These are phyloP conservation scores for Capsicum baccatum DNA, from an alignment of 257 asterid species.

Conservation along the genomic window DNA sequence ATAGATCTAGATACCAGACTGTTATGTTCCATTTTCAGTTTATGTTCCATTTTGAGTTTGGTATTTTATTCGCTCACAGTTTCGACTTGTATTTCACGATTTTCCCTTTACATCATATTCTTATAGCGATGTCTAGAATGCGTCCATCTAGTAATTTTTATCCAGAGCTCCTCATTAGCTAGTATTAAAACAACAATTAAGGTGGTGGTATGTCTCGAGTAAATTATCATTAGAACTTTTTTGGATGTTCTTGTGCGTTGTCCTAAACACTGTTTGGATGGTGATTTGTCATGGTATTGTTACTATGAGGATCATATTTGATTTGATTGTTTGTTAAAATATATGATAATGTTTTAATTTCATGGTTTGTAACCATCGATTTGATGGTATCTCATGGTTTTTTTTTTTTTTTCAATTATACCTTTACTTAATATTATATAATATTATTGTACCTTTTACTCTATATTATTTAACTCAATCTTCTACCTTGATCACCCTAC, in stretches of 20 bases:
- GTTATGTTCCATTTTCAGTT: neutral
- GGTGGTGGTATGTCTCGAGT: neutral
- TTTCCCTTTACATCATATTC: neutral
- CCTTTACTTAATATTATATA: too few species aligned
- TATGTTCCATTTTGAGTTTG: neutral
- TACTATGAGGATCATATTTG: too few species aligned
- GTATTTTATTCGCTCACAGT: neutral
- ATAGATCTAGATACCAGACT: slow-evolving; percentile 7
- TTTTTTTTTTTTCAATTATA: too few species aligned
- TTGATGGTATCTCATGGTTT: too few species aligned
- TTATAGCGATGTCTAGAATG: neutral
- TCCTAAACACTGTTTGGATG: too few species aligned
- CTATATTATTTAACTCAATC: too few species aligned
- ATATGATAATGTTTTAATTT: too few species aligned
- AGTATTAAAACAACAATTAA: neutral
- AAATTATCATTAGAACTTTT: neutral
- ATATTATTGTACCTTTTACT: too few species aligned
- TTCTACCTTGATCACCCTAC: too few species aligned
- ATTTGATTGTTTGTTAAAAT: too few species aligned
- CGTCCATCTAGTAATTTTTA: neutral
- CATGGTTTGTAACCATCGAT: too few species aligned
- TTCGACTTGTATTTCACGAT: neutral
- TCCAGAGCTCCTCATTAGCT: neutral
- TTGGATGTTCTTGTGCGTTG: neutral
- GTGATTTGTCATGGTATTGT: too few species aligned